These are phyloP conservation scores for Marchantia paleacea DNA, from an alignment of 225 moss, liverwort and hornwort species.

Conservation along the genomic window DNA sequence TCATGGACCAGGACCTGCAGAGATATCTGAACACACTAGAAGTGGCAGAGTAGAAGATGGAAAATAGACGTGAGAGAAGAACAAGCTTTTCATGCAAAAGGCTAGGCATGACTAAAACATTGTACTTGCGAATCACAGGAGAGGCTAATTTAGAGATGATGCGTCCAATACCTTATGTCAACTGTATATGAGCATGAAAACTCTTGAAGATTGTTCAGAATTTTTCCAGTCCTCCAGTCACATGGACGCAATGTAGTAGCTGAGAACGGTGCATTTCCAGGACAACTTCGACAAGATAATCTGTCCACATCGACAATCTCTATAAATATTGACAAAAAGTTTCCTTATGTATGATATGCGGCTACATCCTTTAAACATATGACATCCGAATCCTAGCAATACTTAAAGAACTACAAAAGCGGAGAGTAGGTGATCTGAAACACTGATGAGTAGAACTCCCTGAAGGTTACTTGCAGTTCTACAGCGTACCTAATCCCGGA, in stretches of 20 bases:
- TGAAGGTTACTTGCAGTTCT: background rate
- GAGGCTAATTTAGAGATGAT: background rate
- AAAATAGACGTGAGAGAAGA: no score
- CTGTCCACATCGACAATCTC: slow-evolving; percentile 32
- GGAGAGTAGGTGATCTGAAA: background rate
- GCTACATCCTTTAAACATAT: background rate
- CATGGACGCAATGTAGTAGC: slow-evolving; percentile 68
- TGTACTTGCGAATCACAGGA: no score
- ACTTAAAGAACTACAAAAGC: background rate
- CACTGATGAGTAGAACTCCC: background rate
- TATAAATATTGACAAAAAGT: background rate
- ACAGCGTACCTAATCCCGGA: no score
- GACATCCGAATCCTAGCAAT: background rate
- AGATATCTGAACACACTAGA: no score
- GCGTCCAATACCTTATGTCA: slow-evolving; percentile 59
- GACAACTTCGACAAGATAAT: slow-evolving; percentile 79
- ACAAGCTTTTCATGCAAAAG: no score
- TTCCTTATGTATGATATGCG: background rate
- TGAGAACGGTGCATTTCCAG: slow-evolving; percentile 52
- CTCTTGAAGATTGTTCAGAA: slow-evolving; percentile 69
- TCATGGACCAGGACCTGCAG: no score
- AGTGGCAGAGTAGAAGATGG: no score
- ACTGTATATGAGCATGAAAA: slow-evolving; percentile 72
- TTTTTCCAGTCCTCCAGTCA: slow-evolving; percentile 86
- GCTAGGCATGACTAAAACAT: no score